Evolutionary conservation across 2,329 filamentous ascomycete genomes (phyloP).

Genomic region (Colletotrichum tamarilloi): DNA sequence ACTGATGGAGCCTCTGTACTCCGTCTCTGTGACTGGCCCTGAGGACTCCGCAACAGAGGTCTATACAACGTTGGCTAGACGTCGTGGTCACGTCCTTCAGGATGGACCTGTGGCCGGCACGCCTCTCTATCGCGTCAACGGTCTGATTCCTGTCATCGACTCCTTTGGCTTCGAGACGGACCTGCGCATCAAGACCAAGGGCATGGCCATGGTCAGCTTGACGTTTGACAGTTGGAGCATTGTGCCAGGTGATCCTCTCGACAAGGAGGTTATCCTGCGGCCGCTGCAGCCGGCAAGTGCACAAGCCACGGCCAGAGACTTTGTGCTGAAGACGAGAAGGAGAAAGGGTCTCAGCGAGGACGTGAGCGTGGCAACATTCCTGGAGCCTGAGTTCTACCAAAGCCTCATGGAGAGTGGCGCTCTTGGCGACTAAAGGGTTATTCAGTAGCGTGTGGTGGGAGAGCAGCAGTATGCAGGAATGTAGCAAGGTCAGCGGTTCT

Average conservation of each 20-base stretch:
- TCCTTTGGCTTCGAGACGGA: slow-evolving; percentile 99
- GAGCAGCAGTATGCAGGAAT: background rate
- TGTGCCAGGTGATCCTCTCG: slow-evolving; percentile 94
- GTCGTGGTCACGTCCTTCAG: slow-evolving; percentile 92
- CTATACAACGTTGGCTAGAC: slow-evolving; percentile 90
- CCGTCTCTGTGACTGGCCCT: slow-evolving; percentile 91
- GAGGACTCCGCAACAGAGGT: slow-evolving; percentile 88
- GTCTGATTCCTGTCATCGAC: slow-evolving; percentile 94
- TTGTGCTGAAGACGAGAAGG: slow-evolving; percentile 93
- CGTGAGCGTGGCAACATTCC: slow-evolving; percentile 93
- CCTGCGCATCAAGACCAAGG: slow-evolving; percentile 94
- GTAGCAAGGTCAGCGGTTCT: background rate
- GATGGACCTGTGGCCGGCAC: slow-evolving; percentile 95
- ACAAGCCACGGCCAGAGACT: slow-evolving; percentile 92
- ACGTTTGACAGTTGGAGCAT: slow-evolving; percentile 98
- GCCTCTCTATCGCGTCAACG: slow-evolving; percentile 90
- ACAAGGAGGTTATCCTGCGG: slow-evolving; percentile 83
- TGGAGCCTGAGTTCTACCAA: slow-evolving; percentile 93
- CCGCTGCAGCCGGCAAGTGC: slow-evolving; percentile 89
- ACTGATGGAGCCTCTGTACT: slow-evolving; percentile 96
- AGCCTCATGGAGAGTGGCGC: slow-evolving; percentile 90
- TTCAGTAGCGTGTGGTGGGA: background rate
- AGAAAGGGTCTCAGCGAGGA: slow-evolving; percentile 96
- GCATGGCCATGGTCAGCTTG: slow-evolving; percentile 87
- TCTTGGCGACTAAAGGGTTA: slow-evolving; percentile 64